These are phyloP conservation scores for Apodospora peruviana DNA, from an alignment of 495 filamentous ascomycete genomes.

Conservation along the genomic window DNA sequence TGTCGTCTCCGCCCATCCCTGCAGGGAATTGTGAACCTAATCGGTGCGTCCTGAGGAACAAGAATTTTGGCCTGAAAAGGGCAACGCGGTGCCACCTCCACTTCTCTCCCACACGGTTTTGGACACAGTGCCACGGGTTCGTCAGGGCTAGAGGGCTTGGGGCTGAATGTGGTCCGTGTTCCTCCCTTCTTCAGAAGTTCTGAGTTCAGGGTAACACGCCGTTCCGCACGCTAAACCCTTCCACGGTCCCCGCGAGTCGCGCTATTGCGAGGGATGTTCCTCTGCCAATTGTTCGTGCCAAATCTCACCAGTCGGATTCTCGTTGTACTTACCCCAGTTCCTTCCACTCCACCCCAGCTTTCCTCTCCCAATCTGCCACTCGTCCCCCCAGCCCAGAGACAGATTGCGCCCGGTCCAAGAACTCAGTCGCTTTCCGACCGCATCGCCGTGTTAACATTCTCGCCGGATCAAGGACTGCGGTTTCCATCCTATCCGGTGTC, in stretches of 20 bases:
- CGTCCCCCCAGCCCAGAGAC: constrained; percentile 2
- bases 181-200: neutral
- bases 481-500: no score
- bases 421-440: constrained; percentile 4
- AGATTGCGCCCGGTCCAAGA: constrained; percentile 19
- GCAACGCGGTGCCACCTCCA: no score
- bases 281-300: neutral
- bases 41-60: constrained; percentile 1
- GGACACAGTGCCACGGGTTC: no score
- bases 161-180: constrained; percentile 15
- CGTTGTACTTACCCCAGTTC: constrained; percentile 15
- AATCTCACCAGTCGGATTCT: constrained; percentile 2
- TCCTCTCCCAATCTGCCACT: constrained; percentile 21
- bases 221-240: constrained; percentile 11
- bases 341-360: neutral
- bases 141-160: neutral
- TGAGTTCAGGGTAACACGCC: neutral
- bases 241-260: constrained; percentile 14
- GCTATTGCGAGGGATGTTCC: constrained; percentile 8
- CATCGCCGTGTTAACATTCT: constrained; percentile 17
- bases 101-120: no score
- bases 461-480: no score
- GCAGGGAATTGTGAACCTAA: constrained; percentile 9
- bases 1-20: constrained; percentile 9
- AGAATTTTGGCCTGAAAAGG: neutral